Conservation (phyloP, 768 basidiomycete species). For the Boletus rubroflammeus region DNA sequence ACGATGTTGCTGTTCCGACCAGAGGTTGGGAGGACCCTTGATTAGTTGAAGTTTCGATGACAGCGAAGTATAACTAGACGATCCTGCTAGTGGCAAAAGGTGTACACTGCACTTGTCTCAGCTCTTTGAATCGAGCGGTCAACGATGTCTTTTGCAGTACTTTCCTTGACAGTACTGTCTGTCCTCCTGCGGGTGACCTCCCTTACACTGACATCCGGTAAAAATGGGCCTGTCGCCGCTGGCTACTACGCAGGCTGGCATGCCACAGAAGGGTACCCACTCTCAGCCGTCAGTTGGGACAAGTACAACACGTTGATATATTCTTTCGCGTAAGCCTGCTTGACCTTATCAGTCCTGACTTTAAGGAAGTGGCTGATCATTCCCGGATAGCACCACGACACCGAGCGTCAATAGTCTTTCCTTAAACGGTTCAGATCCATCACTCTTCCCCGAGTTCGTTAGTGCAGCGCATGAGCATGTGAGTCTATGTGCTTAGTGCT, state of each 20-base stretch:
- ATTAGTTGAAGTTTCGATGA: background rate
- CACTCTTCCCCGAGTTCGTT: conserved; percentile 57
- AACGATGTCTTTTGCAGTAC: background rate
- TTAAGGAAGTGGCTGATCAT: background rate
- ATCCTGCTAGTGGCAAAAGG: background rate
- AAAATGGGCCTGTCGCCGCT: conserved; percentile 36
- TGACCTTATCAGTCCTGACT: background rate
- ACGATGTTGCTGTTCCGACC: conserved; percentile 57
- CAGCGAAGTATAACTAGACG: conserved; percentile 5
- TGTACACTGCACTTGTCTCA: background rate
- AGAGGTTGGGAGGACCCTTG: conserved; percentile 53
- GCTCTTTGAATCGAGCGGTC: background rate
- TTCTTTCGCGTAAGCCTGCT: conserved; percentile 53
- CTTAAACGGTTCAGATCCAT: conserved; percentile 42
- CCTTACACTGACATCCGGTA: background rate
- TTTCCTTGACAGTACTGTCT: conserved; percentile 5
- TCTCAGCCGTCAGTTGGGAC: conserved; percentile 56
- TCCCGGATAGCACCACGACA: conserved; percentile 32
- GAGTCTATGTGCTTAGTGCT: conserved; percentile 2
- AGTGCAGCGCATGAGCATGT: conserved; percentile 37
- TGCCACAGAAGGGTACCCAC: conserved; percentile 45
- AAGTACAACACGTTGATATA: conserved; percentile 72
- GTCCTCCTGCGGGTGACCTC: background rate
- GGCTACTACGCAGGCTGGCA: conserved; percentile 71
- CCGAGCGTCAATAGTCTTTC: conserved; percentile 30